phyloP scores from a whole-genome alignment of 257 asterid genomes.

The Handroanthus guayacan region DNA sequence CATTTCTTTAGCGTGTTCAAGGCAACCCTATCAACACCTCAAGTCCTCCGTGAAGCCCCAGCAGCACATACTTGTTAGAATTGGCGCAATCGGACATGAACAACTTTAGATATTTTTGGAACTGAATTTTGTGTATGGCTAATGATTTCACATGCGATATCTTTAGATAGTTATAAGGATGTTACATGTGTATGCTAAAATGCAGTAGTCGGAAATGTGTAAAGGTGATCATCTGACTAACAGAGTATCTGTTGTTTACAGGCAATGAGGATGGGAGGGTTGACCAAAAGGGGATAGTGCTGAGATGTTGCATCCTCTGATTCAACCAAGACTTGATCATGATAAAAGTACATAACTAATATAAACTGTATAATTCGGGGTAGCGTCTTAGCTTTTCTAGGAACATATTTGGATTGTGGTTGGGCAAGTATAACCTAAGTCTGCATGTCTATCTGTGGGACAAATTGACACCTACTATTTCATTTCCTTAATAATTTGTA shows the following conservation, averaged over 20 bases:
- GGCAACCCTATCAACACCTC: too few species aligned
- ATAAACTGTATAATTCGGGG: constrained; percentile 34
- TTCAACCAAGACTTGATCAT: constrained; percentile 24
- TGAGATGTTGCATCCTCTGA: constrained; percentile 78
- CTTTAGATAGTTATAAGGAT: too few species aligned
- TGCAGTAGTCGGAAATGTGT: background rate
- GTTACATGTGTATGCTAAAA: too few species aligned
- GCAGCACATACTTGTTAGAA: too few species aligned
- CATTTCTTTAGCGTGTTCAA: too few species aligned
- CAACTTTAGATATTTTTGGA: too few species aligned
- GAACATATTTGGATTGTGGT: constrained; percentile 16
- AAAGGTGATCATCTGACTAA: background rate
- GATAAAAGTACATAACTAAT: constrained; percentile 36
- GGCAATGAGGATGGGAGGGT: constrained; percentile 78
- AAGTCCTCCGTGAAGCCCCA: too few species aligned
- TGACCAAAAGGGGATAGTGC: constrained; percentile 74
- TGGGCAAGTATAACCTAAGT: constrained; percentile 25
- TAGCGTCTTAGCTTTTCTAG: constrained; percentile 27
- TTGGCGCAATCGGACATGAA: too few species aligned
- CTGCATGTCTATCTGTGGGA: constrained; percentile 28
- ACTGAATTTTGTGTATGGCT: too few species aligned
- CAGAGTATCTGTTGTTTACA: constrained; percentile 35
- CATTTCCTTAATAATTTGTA: constrained; percentile 35
- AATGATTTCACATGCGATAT: too few species aligned
- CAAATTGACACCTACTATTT: constrained; percentile 1